Base-by-base conservation (phyloP, 192 early-diverging fungal genomes). In the Chytriomyces sp. region DNA sequence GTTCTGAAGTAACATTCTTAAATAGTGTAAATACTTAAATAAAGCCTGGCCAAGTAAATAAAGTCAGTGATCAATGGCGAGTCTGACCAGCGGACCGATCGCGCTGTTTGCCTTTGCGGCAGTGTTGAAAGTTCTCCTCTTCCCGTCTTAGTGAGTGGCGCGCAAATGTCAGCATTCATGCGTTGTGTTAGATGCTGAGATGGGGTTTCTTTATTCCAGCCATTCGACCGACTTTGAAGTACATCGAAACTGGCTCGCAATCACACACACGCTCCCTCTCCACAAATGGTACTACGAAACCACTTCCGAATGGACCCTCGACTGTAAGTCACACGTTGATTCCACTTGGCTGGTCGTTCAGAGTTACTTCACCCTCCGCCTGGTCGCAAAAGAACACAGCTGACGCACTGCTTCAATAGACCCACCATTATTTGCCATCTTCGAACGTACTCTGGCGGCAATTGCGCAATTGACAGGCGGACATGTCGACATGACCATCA, bases 351-450 rank as follows among this genome's bases (percentile, higher is more conserved):
- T 64, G 11, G 23, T 44, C 3, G 76, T n/a, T 77, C 9, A 3
- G 20, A 4, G n/a, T 23, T 77, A 35, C 23, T 18, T 11, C 23
- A n/a, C 45, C 45, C n/a, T 50, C 1, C 73, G 57, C 18, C 18
- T 23, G 18, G 57, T 60, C 44, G 44, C 57, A 66, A 0, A 93
- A 90, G 86, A 88, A 76, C 91, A 88, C 64, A 93, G 92, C 64
- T 91, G 94, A 83, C 96, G 95, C 95, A 35, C 35, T 35, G 35
- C 35, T 4, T 35, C 35, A 35, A 35, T 35, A 35, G 35, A 97
- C 95, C 97, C 97, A 53, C 97, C 97, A 64, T 94, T 99, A 81
- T 99, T 99, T 84, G 97, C 97, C 24, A 96, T 92, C 92, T 97
- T 97, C 79, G 97, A 99, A 81, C 93, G 87, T 78, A 67, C 82